Conservation (phyloP, 2,329 filamentous ascomycete species). For the Colletotrichum spaethianum region DNA sequence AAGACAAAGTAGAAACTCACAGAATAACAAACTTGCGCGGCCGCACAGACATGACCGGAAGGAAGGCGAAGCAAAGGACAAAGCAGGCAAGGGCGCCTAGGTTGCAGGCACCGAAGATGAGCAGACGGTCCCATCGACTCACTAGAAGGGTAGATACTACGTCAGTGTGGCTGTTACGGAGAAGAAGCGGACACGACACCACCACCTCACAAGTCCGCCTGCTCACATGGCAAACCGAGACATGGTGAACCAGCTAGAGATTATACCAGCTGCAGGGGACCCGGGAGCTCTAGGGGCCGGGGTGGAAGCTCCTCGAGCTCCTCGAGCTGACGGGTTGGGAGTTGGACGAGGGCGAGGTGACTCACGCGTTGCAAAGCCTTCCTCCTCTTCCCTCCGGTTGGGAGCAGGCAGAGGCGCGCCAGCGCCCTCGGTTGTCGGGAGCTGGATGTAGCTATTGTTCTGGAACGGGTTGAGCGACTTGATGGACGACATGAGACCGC, state of each 20-base stretch:
- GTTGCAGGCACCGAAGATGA: constrained; percentile 94
- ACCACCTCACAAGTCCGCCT: constrained; percentile 26
- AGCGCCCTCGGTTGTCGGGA: constrained; percentile 86
- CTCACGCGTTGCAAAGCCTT: constrained; percentile 96
- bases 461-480: constrained; percentile 91
- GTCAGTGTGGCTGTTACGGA: constrained; percentile 49
- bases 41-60: constrained; percentile 83
- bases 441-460: constrained; percentile 87
- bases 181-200: constrained; percentile 44
- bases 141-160: constrained; percentile 69
- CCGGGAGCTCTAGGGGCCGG: constrained; percentile 51
- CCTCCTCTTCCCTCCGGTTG: constrained; percentile 90
- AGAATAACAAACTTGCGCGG: constrained; percentile 96
- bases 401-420: constrained; percentile 90
- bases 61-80: constrained; percentile 90
- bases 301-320: constrained; percentile 3
- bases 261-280: constrained; percentile 63
- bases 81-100: constrained; percentile 92
- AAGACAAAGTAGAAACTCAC: constrained; percentile 74
- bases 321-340: constrained; percentile 45
- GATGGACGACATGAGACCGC: constrained; percentile 84
- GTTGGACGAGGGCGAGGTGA: constrained; percentile 48
- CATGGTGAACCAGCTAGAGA: constrained; percentile 56
- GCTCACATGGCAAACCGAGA: constrained; percentile 55
- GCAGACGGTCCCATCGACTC: constrained; percentile 95